Conservation (phyloP, 371 early-diverging fungal species). For the Actinomortierella wolfii region DNA sequence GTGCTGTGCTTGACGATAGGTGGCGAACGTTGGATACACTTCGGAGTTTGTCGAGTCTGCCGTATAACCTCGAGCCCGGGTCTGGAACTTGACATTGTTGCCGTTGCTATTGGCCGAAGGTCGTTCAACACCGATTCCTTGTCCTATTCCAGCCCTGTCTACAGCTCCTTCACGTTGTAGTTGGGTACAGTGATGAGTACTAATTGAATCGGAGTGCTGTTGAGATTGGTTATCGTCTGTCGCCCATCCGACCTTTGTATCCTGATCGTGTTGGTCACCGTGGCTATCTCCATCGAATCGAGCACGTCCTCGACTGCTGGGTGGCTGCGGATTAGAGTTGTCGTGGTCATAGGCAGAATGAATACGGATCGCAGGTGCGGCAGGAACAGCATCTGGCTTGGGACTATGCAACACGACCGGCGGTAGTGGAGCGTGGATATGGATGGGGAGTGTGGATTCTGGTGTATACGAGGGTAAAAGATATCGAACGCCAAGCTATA, state of each 20-base stretch:
- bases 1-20: constrained; percentile 31
- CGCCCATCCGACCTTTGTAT: too few relatives aligned
- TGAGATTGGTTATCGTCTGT: too few relatives aligned
- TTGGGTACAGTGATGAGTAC: too few relatives aligned
- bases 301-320: too few relatives aligned
- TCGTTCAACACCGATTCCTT: too few relatives aligned
- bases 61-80: constrained; percentile 2
- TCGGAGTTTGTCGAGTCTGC: constrained; percentile 9
- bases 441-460: constrained; percentile 30
- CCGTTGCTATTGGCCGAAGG: constrained; percentile 1
- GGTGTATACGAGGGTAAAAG: constrained; percentile 13
- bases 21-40: constrained; percentile 35
- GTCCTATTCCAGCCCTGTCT: too few relatives aligned
- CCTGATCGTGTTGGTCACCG: too few relatives aligned
- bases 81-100: constrained; percentile 18
- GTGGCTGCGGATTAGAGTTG: too few relatives aligned
- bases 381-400: constrained; percentile 17
- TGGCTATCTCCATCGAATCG: too few relatives aligned
- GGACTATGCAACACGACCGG: constrained; percentile 14
- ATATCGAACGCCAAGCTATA: constrained; percentile 16
- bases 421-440: constrained; percentile 31
- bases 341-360: constrained; percentile 1
- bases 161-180: too few relatives aligned
- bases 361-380: constrained; percentile 27
- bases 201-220: too few relatives aligned